These are phyloP conservation scores for Plenodomus tracheiphilus DNA, from an alignment of 2,329 filamentous ascomycete genomes.

Conservation along the genomic window DNA sequence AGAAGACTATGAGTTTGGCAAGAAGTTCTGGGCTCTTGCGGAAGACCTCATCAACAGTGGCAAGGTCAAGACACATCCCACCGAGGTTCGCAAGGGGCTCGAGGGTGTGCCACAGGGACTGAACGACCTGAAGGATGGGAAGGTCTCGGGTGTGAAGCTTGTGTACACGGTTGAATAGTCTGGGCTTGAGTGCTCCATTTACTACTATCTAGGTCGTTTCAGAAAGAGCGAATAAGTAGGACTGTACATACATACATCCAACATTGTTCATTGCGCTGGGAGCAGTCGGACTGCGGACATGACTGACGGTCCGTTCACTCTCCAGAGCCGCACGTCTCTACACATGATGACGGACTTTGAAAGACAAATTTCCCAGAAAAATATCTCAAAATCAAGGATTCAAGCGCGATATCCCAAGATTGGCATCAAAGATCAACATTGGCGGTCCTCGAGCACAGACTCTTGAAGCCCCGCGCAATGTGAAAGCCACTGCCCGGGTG, in stretches of 20 bases:
- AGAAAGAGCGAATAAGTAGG: too few species aligned
- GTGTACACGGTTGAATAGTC: conserved; percentile 29
- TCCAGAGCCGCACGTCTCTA: too few species aligned
- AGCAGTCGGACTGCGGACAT: too few species aligned
- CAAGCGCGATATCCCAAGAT: background rate
- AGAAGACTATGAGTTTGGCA: conserved; percentile 33
- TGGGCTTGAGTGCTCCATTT: background rate
- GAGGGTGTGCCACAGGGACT: conserved; percentile 37
- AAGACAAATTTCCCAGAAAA: too few species aligned
- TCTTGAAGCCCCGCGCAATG: conserved; percentile 5
- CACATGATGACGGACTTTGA: too few species aligned
- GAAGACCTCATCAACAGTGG: conserved; percentile 31
- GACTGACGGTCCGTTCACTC: too few species aligned
- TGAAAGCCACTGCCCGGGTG: conserved; percentile 23
- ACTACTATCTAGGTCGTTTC: too few species aligned
- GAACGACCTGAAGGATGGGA: conserved; percentile 36
- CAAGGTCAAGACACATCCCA: conserved; percentile 39
- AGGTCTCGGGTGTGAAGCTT: conserved; percentile 41
- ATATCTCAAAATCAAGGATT: too few species aligned
- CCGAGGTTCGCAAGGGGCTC: conserved; percentile 32
- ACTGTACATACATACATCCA: too few species aligned
- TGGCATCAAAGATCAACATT: background rate
- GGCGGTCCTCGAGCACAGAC: background rate
- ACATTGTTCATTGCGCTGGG: too few species aligned
- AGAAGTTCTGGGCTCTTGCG: conserved; percentile 28